phyloP scores from a whole-genome alignment of 2,329 filamentous ascomycete species.

The Diplodia seriata region DNA sequence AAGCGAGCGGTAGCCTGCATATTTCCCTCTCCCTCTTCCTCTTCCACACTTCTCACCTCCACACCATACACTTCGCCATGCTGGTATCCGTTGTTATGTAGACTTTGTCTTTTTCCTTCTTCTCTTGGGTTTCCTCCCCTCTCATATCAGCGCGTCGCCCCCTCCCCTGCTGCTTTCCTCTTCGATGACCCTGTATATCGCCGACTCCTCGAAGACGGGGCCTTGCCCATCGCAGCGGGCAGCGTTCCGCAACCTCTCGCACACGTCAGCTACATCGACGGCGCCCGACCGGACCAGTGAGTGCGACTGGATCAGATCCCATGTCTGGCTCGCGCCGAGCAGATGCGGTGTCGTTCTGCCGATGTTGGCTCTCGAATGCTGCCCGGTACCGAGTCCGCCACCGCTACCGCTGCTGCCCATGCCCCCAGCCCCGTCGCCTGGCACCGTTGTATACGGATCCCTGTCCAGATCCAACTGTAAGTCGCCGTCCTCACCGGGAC shows the following conservation, averaged over 20 bases:
- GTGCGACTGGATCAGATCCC: conserved; percentile 87
- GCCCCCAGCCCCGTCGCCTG: background rate
- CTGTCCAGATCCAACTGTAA: background rate
- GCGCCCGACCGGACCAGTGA: conserved; percentile 76
- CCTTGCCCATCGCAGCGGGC: conserved; percentile 85
- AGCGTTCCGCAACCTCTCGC: conserved; percentile 74
- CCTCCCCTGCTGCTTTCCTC: conserved; percentile 75
- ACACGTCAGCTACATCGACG: conserved; percentile 82
- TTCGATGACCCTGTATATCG: conserved; percentile 76
- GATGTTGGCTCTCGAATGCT: conserved; percentile 56
- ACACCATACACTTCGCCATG: background rate
- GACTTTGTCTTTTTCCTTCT: background rate
- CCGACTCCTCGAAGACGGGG: conserved; percentile 82
- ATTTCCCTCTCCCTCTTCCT: background rate
- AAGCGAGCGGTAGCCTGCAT: conserved; percentile 2
- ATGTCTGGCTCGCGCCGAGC: conserved; percentile 78
- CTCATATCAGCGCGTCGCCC: conserved; percentile 72
- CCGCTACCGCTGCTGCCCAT: background rate
- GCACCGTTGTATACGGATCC: conserved; percentile 26
- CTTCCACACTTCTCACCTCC: background rate
- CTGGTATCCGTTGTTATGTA: background rate
- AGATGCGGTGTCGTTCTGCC: conserved; percentile 45
- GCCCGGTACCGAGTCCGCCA: background rate
- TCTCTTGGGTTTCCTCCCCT: background rate
- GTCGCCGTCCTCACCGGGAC: conserved; percentile 10